phyloP scores from a whole-genome alignment of 306 rosid species.

The Rosa rugosa region DNA sequence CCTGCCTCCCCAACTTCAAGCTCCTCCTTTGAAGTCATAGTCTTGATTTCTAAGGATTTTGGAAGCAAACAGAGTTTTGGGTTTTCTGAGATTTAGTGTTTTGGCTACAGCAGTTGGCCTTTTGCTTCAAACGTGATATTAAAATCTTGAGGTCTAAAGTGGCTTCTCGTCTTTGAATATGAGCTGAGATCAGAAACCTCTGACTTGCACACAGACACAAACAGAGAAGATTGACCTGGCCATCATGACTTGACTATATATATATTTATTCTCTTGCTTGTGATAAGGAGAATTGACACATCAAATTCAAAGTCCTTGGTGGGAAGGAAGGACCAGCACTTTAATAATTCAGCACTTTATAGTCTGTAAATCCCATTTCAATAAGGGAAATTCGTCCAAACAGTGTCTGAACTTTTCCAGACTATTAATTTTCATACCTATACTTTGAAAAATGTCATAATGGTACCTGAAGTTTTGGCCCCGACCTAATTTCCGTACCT shows the following conservation, averaged over 20 bases:
- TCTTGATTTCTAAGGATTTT: background rate
- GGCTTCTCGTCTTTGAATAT: background rate
- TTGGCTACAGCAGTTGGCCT: slow-evolving; percentile 17
- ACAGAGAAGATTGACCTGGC: slow-evolving; percentile 19
- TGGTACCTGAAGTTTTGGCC: no score
- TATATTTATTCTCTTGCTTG: background rate
- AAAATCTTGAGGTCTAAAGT: background rate
- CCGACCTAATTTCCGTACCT: no score
- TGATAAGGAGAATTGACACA: background rate
- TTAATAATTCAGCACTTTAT: background rate
- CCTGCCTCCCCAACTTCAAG: slow-evolving; percentile 25
- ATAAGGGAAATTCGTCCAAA: no score
- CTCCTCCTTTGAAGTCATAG: slow-evolving; percentile 21
- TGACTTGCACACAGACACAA: slow-evolving; percentile 2
- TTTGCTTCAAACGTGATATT: background rate
- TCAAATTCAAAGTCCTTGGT: background rate
- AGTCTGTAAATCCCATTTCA: background rate
- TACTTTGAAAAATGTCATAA: no score
- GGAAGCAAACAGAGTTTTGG: background rate
- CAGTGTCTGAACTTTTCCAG: no score
- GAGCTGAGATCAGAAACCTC: background rate
- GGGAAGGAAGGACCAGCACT: background rate
- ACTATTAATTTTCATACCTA: no score
- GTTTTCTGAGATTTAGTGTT: background rate
- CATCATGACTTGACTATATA: background rate